Base-by-base conservation (phyloP, 192 early-diverging fungal genomes). In the Coemansia sp. region DNA sequence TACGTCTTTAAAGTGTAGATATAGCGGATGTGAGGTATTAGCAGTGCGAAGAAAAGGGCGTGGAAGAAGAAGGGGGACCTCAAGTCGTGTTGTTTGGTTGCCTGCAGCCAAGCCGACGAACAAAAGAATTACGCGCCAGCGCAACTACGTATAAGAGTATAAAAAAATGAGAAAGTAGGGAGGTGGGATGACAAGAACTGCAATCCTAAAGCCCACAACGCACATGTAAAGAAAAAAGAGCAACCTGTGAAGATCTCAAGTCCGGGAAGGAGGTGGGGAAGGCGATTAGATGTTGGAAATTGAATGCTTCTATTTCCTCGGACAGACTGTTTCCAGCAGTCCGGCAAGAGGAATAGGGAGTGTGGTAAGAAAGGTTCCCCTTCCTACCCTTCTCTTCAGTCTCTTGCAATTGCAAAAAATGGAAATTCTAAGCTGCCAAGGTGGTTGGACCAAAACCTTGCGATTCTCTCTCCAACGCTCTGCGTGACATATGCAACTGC, bases 81-180 rank as follows among this genome's bases (percentile, higher is more conserved):
- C 39, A 46, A 46, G 39, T 46, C 14, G 39, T 17, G 39, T 46
- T 46, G 39, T 46, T 46, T 46, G 39, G 39, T 46, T 46, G 39
- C 39, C 39, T 46, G 39, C 39, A 46, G 39, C 39, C 39, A 46
- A 46, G 39, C 17, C 17, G 39, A 46, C 39, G 39, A 46, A 46
- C 39, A 46, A 46, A 46, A 17, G 39, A 46, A 46, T 19, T 32
- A n/a, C 23, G 60, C 42, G 29, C 59, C 59, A 69, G 67, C 51
- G 39, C 33, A 51, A 69, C 50, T 17, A 11, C 39, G 55, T 56
- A 65, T 33, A 46, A 46, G 11, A 46, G 39, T 46, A 3, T 27
- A 27, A 46, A 17, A 17, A 46, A 46, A 46, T 17, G 39, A 17
- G 11, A 46, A 46, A 46, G 39, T 46, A 46, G 39, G 39, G 39